phyloP scores from a whole-genome alignment of 108 stramenopile species.

The Pseudonitzschia delicatissima region DNA sequence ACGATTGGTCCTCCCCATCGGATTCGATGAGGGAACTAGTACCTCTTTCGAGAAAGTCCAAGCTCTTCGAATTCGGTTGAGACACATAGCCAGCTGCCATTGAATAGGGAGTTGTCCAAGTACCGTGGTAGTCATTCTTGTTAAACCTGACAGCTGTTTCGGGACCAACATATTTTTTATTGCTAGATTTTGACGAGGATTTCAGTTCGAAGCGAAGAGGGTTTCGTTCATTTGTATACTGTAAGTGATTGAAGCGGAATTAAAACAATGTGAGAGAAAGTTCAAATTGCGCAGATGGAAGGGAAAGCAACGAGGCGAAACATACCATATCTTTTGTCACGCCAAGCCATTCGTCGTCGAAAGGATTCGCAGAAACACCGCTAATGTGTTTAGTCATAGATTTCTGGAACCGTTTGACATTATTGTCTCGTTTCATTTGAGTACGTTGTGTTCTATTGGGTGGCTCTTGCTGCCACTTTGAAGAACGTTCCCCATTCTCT shows the following conservation, averaged over 20 bases:
- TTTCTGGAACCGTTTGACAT: background rate
- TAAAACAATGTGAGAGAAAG: background rate
- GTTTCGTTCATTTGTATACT: constrained; percentile 12
- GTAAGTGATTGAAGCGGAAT: background rate
- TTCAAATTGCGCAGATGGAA: constrained; percentile 1
- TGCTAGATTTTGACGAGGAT: constrained; percentile 54
- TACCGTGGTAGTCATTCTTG: constrained; percentile 69
- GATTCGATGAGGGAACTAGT: constrained; percentile 33
- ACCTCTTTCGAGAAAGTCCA: constrained; percentile 38
- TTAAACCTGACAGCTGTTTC: constrained; percentile 64
- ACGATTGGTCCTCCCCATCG: constrained; percentile 33
- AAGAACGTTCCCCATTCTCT: constrained; percentile 14
- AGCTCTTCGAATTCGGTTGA: constrained; percentile 19
- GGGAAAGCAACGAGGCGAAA: background rate
- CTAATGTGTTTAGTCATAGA: constrained; percentile 10
- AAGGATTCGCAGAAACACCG: background rate
- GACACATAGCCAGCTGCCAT: constrained; percentile 50
- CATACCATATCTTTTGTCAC: constrained; percentile 11
- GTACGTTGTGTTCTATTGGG: background rate
- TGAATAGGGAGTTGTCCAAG: constrained; percentile 47
- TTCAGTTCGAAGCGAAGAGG: constrained; percentile 41
- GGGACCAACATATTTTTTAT: constrained; percentile 54
- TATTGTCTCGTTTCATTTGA: background rate
- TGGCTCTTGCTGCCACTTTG: background rate
- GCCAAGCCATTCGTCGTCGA: constrained; percentile 2